Evolutionary conservation across 768 basidiomycete genomes (phyloP).

Genomic region (Naematelia encephala): DNA sequence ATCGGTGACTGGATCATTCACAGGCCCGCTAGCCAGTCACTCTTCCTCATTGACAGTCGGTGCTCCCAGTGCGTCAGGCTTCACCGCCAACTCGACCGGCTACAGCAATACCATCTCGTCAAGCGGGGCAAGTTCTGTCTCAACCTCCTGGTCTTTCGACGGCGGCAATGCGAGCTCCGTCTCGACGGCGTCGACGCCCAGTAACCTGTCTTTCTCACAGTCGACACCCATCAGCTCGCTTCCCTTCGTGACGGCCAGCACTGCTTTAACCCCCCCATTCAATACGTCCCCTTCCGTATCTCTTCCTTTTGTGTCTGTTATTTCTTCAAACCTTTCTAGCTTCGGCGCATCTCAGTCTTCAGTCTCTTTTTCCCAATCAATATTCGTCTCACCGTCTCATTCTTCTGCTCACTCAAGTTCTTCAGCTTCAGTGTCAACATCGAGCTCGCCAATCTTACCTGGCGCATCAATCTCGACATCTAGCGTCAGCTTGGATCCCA

Average conservation of each 20-base stretch:
- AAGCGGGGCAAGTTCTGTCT: constrained; percentile 1
- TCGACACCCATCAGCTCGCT: neutral
- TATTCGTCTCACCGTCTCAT: neutral
- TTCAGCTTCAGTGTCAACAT: neutral
- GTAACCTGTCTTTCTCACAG: no score
- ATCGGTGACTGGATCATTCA: neutral
- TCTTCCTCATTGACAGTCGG: neutral
- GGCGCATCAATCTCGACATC: neutral
- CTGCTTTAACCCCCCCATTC: neutral
- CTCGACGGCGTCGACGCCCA: no score
- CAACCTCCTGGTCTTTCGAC: no score
- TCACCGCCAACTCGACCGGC: neutral
- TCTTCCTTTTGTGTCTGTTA: neutral
- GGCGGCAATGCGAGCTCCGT: no score
- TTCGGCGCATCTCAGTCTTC: neutral
- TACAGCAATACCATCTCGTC: no score
- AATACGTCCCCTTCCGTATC: neutral
- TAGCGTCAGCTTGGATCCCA: neutral
- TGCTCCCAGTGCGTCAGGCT: neutral
- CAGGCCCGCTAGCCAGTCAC: neutral
- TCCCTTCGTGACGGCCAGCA: neutral
- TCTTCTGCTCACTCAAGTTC: neutral
- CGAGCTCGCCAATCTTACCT: neutral
- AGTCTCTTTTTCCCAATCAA: neutral
- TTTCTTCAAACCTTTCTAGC: neutral